Evolutionary conservation across 345 rosid genomes (phyloP), one percentile per base, ranked within the genome.

Genomic region (Moricandia moricandioides): DNA sequence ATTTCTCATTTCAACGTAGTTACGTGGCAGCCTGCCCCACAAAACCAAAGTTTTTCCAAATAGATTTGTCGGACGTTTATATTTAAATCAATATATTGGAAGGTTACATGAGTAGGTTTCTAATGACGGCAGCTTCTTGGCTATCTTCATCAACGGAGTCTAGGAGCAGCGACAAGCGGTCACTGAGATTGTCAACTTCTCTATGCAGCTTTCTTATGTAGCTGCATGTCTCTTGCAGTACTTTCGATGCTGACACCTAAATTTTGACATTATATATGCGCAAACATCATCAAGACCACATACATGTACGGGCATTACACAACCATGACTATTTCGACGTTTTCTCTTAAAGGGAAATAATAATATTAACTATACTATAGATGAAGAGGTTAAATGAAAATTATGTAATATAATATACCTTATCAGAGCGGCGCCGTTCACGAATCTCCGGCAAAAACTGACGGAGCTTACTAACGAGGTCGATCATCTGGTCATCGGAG

Each of bases 391-490:
- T 73, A 10, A 35, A 37, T 73, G 31, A 55, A 65, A 65, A 11
- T 39, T 49, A 66, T 43, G 9, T 30, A 10, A 31, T 57, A 47
- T 21, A 31, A 10, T 33, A 24, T 67, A 91, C 98, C 97, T 87
- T 86, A 84, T 83, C 83, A 63, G 93, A 85, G 72, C 93, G 89
- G 71, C 89, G 82, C 51, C 89, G 77, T 52, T 76, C 73, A n/a
- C 86, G 87, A 68, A 88, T 76, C 85, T 88, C 96, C 59, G 98
- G 98, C 64, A 91, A 82, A 59, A 89, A 88, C 37, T 83, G 98
- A 49, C 88, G 98, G 71, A 93, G 78, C 83, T 91, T 88, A 65
- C 89, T 74, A 12, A 91, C 86, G 27, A 93, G 92, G 45, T 91
- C 91, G 71, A 81, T 79, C 72, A 93, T 93, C 79, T 91, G 98